Evolutionary conservation across 495 filamentous ascomycete species (phyloP).

Genomic region (Trichoderma erinaceum): DNA sequence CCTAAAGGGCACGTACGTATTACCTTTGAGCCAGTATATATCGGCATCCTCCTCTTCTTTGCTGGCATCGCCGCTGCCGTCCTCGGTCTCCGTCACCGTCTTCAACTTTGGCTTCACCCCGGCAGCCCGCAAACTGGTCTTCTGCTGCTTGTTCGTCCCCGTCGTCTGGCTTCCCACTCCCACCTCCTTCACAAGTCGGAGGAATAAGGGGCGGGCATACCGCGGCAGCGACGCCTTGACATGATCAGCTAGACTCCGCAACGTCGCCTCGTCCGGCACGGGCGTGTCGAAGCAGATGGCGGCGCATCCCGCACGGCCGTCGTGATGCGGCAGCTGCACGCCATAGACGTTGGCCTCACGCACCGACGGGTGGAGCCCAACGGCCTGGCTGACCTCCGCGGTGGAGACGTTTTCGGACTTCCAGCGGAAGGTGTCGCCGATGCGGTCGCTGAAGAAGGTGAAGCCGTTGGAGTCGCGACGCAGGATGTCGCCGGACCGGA

Average conservation of each 20-base stretch:
- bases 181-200: conserved; percentile 53
- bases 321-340: conserved; percentile 72
- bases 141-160: conserved; percentile 86
- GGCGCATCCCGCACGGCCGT: conserved; percentile 82
- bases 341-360: conserved; percentile 86
- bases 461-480: conserved; percentile 63
- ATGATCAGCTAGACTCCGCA: conserved; percentile 57
- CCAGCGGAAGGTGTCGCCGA: conserved; percentile 95
- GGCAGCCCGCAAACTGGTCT: conserved; percentile 58
- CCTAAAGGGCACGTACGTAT: conserved; percentile 62
- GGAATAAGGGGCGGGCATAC: conserved; percentile 73
- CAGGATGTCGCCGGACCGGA: conserved; percentile 80
- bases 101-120: conserved; percentile 57
- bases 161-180: conserved; percentile 51
- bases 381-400: conserved; percentile 68
- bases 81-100: neutral
- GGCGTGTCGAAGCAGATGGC: conserved; percentile 54
- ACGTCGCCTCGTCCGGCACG: conserved; percentile 25
- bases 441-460: conserved; percentile 81
- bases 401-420: conserved; percentile 91
- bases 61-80: conserved; percentile 4
- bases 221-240: conserved; percentile 52
- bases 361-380: conserved; percentile 62
- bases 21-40: conserved; percentile 60
- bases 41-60: conserved; percentile 41